Base-by-base conservation (phyloP, 495 filamentous ascomycete species). In the Daldinia decipiens region DNA sequence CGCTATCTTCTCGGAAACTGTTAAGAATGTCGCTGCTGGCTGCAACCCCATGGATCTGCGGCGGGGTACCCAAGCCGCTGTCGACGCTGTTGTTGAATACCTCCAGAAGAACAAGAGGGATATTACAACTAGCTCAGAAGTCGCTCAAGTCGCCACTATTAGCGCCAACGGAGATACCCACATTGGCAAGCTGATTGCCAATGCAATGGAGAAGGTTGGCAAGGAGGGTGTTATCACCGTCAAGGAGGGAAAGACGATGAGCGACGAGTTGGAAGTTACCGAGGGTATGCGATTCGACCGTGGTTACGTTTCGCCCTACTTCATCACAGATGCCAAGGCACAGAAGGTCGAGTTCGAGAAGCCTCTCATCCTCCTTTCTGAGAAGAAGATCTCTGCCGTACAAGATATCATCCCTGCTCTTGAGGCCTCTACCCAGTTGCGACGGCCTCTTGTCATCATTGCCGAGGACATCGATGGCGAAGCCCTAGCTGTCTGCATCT, bases 291-390 rank as follows among this genome's bases (percentile, higher is more conserved):
- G 94, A 78, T 98, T 99, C 84, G 95, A 99, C 87, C 94, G 95
- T 75, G 95, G 95, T 62, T 99, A 89, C 83, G 95, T 97, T 77
- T 99, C 95, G 40, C 92, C 95, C 73, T 99, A 99, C 90, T 99
- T 99, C 89, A 98, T 98, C 87, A 99, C 95, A 83, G 95, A 99
- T 78, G 83, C 93, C 87, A 99, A 99, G 90, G 77, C 95, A 52
- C 93, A 96, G 81, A 99, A 98, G 90, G 93, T 98, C 60, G 95
- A 98, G 86, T 98, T 98, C 74, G 95, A 99, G 90, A 98, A 98
- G 89, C 95, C 95, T 71, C 84, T 99, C 73, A 93, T 99, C 82
- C 91, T 99, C 26, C 91, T 99, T 43, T 97, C 95, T 24, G 96
- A 99, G 89, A 97, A 97, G 92, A 99, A 99, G 90, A 99, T 99